Evolutionary conservation across 768 basidiomycete genomes (phyloP).

Genomic region (Pleurotus ostreatus): DNA sequence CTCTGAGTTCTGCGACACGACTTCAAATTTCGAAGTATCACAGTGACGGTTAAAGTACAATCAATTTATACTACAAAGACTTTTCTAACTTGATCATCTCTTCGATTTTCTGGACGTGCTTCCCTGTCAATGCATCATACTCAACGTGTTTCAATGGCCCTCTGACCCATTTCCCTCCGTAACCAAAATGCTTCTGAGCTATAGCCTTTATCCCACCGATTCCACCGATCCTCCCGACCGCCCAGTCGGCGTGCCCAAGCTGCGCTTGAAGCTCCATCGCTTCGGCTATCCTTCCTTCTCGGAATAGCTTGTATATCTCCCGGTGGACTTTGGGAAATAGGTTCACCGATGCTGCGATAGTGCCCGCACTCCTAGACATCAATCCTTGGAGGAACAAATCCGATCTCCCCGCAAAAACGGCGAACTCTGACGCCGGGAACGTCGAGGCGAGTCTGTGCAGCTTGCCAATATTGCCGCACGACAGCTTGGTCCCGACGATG

Average conservation of each 20-base stretch:
- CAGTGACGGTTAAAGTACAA: neutral
- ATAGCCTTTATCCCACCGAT: slow-evolving; percentile 66
- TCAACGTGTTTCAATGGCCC: slow-evolving; percentile 44
- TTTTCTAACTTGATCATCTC: slow-evolving; percentile 47
- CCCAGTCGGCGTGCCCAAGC: slow-evolving; percentile 67
- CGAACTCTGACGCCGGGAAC: slow-evolving; percentile 50
- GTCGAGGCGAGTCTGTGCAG: slow-evolving; percentile 68
- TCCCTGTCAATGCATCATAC: slow-evolving; percentile 28
- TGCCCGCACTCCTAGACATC: slow-evolving; percentile 57
- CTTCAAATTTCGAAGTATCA: neutral
- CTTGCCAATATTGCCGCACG: slow-evolving; percentile 84
- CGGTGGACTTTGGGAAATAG: slow-evolving; percentile 56
- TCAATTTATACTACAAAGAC: slow-evolving; percentile 16
- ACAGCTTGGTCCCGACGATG: slow-evolving; percentile 82
- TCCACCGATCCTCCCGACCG: slow-evolving; percentile 56
- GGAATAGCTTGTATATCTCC: slow-evolving; percentile 42
- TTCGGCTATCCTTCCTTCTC: slow-evolving; percentile 50
- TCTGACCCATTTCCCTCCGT: slow-evolving; percentile 48
- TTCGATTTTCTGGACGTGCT: slow-evolving; percentile 36
- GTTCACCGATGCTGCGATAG: slow-evolving; percentile 63
- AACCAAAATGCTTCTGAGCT: slow-evolving; percentile 59
- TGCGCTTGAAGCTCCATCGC: slow-evolving; percentile 59
- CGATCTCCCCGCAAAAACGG: slow-evolving; percentile 72
- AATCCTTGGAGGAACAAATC: slow-evolving; percentile 67
- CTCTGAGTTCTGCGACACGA: neutral